These are phyloP conservation scores for Eucalyptus caleyi DNA, from an alignment of 345 rosid species.

Conservation along the genomic window DNA sequence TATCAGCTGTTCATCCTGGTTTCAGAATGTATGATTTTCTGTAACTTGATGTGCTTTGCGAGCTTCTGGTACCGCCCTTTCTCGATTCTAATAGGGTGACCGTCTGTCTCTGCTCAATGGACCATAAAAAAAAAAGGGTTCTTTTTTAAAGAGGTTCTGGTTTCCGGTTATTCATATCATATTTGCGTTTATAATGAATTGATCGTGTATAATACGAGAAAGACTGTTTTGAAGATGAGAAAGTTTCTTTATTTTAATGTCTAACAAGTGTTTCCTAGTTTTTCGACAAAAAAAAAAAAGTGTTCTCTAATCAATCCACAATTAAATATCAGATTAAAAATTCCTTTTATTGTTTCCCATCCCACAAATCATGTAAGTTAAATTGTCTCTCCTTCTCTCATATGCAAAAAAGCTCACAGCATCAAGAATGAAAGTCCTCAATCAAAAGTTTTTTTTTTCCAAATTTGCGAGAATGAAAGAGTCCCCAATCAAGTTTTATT, in stretches of 20 bases:
- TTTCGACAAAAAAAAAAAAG: not conserved
- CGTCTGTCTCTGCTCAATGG: not conserved
- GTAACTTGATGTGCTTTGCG: not conserved
- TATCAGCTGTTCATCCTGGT: not conserved
- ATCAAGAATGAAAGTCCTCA: no score
- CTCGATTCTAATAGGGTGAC: not conserved
- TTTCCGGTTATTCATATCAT: not conserved
- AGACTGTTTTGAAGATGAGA: not conserved
- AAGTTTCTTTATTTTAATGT: not conserved
- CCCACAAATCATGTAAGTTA: not conserved
- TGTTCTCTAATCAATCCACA: not conserved
- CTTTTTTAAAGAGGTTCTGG: not conserved
- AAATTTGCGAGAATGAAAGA: not conserved
- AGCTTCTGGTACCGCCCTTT: not conserved
- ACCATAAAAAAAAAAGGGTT: not conserved
- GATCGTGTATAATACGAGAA: not conserved
- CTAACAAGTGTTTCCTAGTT: not conserved
- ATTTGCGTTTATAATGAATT: not conserved
- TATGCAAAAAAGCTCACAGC: no score
- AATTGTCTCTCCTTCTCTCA: not conserved
- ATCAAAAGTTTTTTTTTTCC: not conserved
- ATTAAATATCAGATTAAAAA: not conserved
- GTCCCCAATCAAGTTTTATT: not conserved
- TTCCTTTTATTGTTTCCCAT: not conserved
- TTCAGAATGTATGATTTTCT: not conserved